phyloP scores from a whole-genome alignment of 2,329 filamentous ascomycete genomes.

The Hypoxylon sp. region DNA sequence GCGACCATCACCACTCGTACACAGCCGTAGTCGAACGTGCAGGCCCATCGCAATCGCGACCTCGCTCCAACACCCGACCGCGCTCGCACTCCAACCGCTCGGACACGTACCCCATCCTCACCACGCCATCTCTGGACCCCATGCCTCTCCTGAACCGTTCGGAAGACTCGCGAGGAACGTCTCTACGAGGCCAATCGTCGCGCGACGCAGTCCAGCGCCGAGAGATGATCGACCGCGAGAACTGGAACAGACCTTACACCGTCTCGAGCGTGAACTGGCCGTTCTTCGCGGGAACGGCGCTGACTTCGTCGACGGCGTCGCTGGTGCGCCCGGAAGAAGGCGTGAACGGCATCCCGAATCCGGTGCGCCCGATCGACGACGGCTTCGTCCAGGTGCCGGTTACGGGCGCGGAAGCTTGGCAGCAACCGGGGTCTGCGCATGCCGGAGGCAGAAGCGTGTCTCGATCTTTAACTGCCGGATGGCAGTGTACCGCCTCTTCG shows the following conservation, averaged over 20 bases:
- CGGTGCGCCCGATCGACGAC: neutral
- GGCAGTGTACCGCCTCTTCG: neutral
- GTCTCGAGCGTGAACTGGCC: conserved; percentile 8
- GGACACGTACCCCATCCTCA: conserved; percentile 5
- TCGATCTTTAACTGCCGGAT: neutral
- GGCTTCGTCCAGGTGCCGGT: conserved; percentile 20
- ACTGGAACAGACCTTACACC: neutral
- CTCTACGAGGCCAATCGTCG: conserved; percentile 6
- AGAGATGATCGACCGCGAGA: conserved; percentile 4
- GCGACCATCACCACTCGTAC: neutral
- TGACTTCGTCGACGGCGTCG: conserved; percentile 10
- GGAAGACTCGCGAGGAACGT: neutral
- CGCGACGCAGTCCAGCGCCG: conserved; percentile 25
- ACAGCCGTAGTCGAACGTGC: neutral
- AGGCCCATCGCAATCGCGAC: neutral
- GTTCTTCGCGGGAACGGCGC: conserved; percentile 6
- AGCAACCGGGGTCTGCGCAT: neutral
- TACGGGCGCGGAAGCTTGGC: neutral
- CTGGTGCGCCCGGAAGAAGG: neutral
- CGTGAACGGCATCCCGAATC: neutral
- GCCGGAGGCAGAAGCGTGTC: neutral
- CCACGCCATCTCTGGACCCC: neutral
- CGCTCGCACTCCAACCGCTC: neutral
- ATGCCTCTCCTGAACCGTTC: neutral
- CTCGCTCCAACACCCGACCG: neutral